Evolutionary conservation across 2,329 filamentous ascomycete genomes (phyloP).

Genomic region (Catunica adiposa): DNA sequence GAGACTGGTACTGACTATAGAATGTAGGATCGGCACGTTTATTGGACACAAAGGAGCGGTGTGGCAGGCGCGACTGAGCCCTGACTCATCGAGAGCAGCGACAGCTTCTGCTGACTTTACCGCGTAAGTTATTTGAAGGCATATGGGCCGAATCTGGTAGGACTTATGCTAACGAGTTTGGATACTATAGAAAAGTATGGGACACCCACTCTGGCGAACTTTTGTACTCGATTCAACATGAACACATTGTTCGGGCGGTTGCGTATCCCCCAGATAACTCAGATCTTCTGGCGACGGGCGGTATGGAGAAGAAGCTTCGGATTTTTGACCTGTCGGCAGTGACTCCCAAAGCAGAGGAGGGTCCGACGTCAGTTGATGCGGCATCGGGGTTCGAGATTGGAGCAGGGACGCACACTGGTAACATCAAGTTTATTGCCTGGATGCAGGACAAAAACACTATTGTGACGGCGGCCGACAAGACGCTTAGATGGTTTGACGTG

Average conservation of each 20-base stretch:
- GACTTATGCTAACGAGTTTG: neutral
- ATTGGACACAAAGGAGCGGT: conserved; percentile 96
- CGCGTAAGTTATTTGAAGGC: conserved; percentile 41
- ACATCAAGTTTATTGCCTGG: conserved; percentile 96
- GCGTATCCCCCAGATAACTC: conserved; percentile 71
- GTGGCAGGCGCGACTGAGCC: conserved; percentile 84
- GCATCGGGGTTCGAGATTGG: conserved; percentile 73
- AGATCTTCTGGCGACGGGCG: conserved; percentile 81
- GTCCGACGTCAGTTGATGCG: conserved; percentile 28
- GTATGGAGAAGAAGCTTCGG: conserved; percentile 89
- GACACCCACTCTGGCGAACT: conserved; percentile 89
- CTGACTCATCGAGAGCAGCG: conserved; percentile 73
- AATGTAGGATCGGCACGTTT: conserved; percentile 83
- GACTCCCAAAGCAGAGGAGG: conserved; percentile 21
- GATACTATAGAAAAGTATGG: conserved; percentile 67
- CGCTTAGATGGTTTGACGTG: conserved; percentile 86
- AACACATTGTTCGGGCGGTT: conserved; percentile 87
- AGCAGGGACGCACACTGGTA: conserved; percentile 62
- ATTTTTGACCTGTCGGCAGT: conserved; percentile 71
- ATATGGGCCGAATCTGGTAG: neutral
- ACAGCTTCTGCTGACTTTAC: conserved; percentile 95
- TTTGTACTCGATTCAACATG: conserved; percentile 71
- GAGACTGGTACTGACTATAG: conserved; percentile 11
- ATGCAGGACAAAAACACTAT: conserved; percentile 73
- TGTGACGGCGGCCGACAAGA: conserved; percentile 83